phyloP scores from a whole-genome alignment of 768 basidiomycete species.

The Boletus edulis region DNA sequence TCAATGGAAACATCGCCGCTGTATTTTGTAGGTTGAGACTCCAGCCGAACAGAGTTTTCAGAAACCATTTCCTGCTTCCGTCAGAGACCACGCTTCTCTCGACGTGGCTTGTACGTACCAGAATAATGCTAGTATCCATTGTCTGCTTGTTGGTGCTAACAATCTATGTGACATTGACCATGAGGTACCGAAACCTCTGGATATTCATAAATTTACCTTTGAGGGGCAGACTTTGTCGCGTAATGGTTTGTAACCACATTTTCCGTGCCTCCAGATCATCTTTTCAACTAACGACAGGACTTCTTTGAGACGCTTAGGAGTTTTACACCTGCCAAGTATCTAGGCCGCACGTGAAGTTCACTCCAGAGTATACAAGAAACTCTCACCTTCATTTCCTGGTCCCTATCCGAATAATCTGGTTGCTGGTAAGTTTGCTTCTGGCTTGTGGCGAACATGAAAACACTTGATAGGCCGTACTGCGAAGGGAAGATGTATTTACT shows the following conservation, averaged over 20 bases:
- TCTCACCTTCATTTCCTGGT: constrained; percentile 65
- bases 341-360: constrained; percentile 7
- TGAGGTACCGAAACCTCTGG: not conserved
- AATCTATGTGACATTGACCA: constrained; percentile 32
- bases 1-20: constrained; percentile 48
- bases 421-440: constrained; percentile 33
- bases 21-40: constrained; percentile 47
- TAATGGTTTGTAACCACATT: constrained; percentile 68
- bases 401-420: constrained; percentile 58
- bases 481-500: constrained; percentile 85
- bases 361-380: not conserved
- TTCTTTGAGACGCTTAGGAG: constrained; percentile 68
- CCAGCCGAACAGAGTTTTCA: constrained; percentile 55
- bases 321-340: constrained; percentile 53
- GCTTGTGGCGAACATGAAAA: constrained; percentile 41
- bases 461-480: constrained; percentile 65
- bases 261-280: constrained; percentile 63
- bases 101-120: constrained; percentile 40
- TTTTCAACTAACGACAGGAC: constrained; percentile 54
- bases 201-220: constrained; percentile 46
- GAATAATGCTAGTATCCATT: constrained; percentile 61
- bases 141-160: constrained; percentile 35
- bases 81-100: not conserved
- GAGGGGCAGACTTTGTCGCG: constrained; percentile 70
- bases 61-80: constrained; percentile 68